Evolutionary conservation across 306 rosid species (phyloP).

Genomic region (Medicago lupulina): DNA sequence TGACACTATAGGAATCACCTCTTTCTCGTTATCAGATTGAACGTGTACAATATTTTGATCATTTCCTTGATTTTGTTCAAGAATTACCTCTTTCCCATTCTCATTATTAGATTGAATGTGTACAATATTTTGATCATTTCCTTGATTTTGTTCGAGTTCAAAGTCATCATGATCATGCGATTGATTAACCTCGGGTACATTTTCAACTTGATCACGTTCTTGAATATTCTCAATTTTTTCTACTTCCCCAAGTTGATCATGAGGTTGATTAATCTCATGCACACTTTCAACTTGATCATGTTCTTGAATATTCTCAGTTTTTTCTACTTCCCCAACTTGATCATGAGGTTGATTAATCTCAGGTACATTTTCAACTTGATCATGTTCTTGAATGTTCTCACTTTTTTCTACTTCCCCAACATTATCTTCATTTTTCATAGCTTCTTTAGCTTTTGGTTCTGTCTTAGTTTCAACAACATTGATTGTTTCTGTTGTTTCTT

Average conservation of each 20-base stretch:
- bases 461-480: constrained; percentile 36
- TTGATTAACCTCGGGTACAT: constrained; percentile 13
- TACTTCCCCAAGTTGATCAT: constrained; percentile 14
- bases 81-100: constrained; percentile 37
- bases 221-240: constrained; percentile 31
- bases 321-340: constrained; percentile 17
- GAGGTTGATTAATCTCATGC: constrained; percentile 20
- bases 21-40: constrained; percentile 33
- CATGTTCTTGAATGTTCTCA: constrained; percentile 20
- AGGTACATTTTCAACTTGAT: not conserved
- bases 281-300: constrained; percentile 8
- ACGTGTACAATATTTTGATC: constrained; percentile 33
- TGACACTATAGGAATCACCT: constrained; percentile 38
- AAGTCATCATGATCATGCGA: not conserved
- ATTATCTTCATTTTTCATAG: constrained; percentile 26
- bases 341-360: constrained; percentile 11
- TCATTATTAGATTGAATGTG: constrained; percentile 30
- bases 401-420: not conserved
- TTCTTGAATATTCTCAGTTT: constrained; percentile 31
- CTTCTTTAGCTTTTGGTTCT: constrained; percentile 36
- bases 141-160: constrained; percentile 26
- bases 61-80: not conserved
- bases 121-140: constrained; percentile 24
- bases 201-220: constrained; percentile 16
- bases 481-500: not conserved